phyloP scores from a whole-genome alignment of 768 basidiomycete species.

The Pleurotus eryngii region DNA sequence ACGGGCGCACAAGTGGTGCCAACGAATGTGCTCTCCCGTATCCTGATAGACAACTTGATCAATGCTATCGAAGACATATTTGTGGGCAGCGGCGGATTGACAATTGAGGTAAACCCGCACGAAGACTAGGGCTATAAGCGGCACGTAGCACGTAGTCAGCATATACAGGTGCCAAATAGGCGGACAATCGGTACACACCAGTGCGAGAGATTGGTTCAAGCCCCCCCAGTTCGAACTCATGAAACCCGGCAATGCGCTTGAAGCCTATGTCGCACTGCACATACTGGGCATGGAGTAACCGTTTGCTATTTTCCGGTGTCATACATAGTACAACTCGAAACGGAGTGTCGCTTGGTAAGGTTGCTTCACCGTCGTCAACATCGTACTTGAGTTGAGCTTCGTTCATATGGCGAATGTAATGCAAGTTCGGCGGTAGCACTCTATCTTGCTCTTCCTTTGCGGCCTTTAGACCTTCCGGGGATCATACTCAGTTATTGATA shows the following conservation, averaged over 20 bases:
- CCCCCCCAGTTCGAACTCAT: constrained; percentile 23
- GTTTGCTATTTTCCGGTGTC: neutral
- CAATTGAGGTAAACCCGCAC: constrained; percentile 16
- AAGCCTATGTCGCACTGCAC: constrained; percentile 24
- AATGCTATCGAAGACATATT: constrained; percentile 15
- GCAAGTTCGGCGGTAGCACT: no score
- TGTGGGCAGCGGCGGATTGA: constrained; percentile 18
- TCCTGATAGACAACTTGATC: constrained; percentile 18
- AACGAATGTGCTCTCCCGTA: constrained; percentile 15
- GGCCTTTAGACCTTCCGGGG: no score
- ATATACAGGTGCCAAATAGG: neutral
- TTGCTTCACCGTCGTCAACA: no score
- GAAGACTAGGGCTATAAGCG: constrained; percentile 16
- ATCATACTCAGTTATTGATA: no score
- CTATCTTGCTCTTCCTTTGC: no score
- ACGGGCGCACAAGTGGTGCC: constrained; percentile 19
- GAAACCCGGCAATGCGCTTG: constrained; percentile 20
- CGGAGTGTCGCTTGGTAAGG: no score
- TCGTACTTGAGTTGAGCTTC: no score
- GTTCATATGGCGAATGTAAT: no score
- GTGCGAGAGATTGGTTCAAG: constrained; percentile 15
- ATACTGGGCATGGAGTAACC: constrained; percentile 15
- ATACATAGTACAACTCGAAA: no score
- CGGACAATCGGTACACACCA: constrained; percentile 11
- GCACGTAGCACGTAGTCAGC: neutral